Evolutionary conservation across 2,329 filamentous ascomycete species (phyloP).

Genomic region (Kalaharituber pfeilii): DNA sequence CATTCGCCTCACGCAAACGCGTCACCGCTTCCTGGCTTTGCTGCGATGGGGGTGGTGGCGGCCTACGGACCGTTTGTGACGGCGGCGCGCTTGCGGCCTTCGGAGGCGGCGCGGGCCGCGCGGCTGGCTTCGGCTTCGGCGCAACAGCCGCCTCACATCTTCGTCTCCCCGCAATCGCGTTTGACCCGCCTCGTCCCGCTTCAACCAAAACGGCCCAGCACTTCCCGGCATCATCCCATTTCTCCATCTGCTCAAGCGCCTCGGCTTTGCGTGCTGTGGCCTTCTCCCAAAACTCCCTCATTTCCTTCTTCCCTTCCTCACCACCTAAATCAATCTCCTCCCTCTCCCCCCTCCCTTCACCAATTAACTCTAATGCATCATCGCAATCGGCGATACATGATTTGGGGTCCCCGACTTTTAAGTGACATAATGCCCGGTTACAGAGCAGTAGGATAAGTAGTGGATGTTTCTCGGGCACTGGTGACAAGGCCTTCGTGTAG

Average conservation of each 20-base stretch:
- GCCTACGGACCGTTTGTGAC: constrained; percentile 25
- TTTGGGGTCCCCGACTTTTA: constrained; percentile 87
- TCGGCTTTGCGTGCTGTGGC: constrained; percentile 89
- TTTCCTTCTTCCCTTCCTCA: constrained; percentile 54
- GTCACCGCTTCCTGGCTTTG: constrained; percentile 60
- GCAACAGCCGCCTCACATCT: constrained; percentile 75
- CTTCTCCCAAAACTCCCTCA: constrained; percentile 88
- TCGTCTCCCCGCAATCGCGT: constrained; percentile 68
- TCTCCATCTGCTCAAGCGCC: constrained; percentile 86
- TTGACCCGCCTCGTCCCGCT: constrained; percentile 65
- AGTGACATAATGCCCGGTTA: constrained; percentile 73
- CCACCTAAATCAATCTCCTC: constrained; percentile 49
- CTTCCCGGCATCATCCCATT: constrained; percentile 65
- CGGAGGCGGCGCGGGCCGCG: constrained; percentile 30
- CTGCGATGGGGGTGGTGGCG: constrained; percentile 30
- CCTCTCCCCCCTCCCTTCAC: constrained; percentile 55
- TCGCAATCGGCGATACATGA: constrained; percentile 73
- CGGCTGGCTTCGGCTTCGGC: constrained; percentile 50
- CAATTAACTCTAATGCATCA: constrained; percentile 61
- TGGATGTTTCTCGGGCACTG: constrained; percentile 62
- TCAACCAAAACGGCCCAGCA: constrained; percentile 75
- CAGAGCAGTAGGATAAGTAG: constrained; percentile 75
- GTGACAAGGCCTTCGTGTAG: constrained; percentile 59
- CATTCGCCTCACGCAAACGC: constrained; percentile 64
- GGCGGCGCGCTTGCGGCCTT: constrained; percentile 24